Evolutionary conservation across 176 grass and related monocot genomes (phyloP).

Genomic region (Rhipidocladum racemiflorum): DNA sequence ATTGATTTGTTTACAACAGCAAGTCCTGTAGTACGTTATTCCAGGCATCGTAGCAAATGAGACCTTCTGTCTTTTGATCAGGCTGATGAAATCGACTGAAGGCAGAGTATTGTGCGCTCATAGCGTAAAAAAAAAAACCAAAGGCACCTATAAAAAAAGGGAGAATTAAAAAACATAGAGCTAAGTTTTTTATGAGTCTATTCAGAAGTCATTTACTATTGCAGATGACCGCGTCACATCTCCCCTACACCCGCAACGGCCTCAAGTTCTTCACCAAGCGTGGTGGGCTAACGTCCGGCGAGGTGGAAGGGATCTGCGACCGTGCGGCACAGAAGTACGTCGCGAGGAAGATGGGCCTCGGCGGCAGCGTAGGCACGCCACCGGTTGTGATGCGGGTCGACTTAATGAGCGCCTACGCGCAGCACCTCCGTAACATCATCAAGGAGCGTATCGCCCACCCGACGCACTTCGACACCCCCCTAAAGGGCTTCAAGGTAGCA

Average conservation of each 20-base stretch:
- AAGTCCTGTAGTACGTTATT: background rate
- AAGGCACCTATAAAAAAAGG: no score
- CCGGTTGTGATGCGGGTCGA: conserved; percentile 54
- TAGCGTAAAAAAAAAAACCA: no score
- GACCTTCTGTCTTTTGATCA: background rate
- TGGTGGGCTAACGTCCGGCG: conserved; percentile 50
- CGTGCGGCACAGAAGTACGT: conserved; percentile 52
- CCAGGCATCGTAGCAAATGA: background rate
- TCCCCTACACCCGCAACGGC: conserved; percentile 87
- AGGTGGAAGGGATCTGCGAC: conserved; percentile 67
- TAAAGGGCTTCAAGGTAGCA: conserved; percentile 48
- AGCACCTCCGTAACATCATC: conserved; percentile 69
- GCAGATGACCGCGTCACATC: conserved; percentile 88
- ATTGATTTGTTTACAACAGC: background rate
- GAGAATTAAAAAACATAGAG: no score
- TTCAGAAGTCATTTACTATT: background rate
- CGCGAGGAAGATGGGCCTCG: conserved; percentile 48
- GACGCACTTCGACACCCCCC: conserved; percentile 47
- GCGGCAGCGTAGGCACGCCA: background rate
- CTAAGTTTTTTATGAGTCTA: background rate
- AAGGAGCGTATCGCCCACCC: conserved; percentile 68
- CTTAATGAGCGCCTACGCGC: conserved; percentile 68
- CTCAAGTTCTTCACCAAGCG: conserved; percentile 87
- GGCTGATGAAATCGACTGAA: no score
- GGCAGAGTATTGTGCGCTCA: no score